phyloP scores from a whole-genome alignment of 352 stramenopile species.

The Phytophthora quininea region DNA sequence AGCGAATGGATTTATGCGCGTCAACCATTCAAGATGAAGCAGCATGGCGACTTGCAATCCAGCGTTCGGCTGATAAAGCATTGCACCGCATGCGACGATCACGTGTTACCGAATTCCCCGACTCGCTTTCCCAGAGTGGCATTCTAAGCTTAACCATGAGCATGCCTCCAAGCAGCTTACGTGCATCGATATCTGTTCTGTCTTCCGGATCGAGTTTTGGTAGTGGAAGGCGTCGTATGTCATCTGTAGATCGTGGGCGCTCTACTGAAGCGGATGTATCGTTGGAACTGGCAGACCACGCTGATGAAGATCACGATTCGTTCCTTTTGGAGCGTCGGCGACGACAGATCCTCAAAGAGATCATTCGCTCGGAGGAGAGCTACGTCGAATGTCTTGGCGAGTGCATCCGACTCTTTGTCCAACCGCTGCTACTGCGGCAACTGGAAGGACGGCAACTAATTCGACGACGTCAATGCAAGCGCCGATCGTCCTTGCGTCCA shows the following conservation, averaged over 20 bases:
- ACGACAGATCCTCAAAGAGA: conserved; percentile 82
- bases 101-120: conserved; percentile 58
- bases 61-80: conserved; percentile 74
- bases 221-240: conserved; percentile 30
- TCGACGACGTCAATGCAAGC: conserved; percentile 66
- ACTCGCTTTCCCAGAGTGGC: conserved; percentile 48
- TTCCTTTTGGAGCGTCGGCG: conserved; percentile 67
- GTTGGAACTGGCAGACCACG: conserved; percentile 30
- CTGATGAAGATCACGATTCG: conserved; percentile 50
- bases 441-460: conserved; percentile 79
- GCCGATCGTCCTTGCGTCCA: conserved; percentile 61
- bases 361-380: conserved; percentile 84
- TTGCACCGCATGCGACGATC: conserved; percentile 64
- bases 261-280: conserved; percentile 41
- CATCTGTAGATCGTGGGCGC: conserved; percentile 37
- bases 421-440: conserved; percentile 78
- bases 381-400: conserved; percentile 85
- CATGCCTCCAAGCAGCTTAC: conserved; percentile 31
- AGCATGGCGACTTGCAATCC: conserved; percentile 68
- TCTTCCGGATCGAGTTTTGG: conserved; percentile 16
- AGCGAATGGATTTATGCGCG: conserved; percentile 80
- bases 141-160: conserved; percentile 42
- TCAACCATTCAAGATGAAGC: conserved; percentile 66
- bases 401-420: conserved; percentile 85
- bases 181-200: conserved; percentile 32